Evolutionary conservation across 495 filamentous ascomycete genomes (phyloP), one percentile per base, ranked within the genome.

Genomic region (Aspergillus bertholletiae): DNA sequence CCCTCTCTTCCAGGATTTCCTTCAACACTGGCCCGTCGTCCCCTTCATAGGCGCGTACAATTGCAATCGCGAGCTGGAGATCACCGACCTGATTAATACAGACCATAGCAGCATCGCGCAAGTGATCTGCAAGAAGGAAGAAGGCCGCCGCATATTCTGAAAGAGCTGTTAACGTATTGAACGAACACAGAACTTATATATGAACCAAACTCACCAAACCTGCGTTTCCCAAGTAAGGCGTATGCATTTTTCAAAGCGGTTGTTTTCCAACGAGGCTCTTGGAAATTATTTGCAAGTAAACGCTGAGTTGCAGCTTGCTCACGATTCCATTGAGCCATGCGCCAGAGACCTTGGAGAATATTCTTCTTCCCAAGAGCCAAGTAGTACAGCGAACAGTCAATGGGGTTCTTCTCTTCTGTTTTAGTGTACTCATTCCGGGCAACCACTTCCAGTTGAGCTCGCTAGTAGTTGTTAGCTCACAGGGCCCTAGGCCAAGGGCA

Each of bases 171-270:
- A 66, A 51, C 7, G 37, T 45, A 21, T 22, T 15, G 13, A 15
- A 37, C 8, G 26, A 7, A 23, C 11, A 11, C 13, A 17, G 20
- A 51, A 21, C 34, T 5, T 15, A 18, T 7, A 40, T 12, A 3
- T 15, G 11, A 18, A 3, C 57, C 17, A 21, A 7, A 50, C 80
- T 58, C 71, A 92, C 89, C 88, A 70, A 95, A 96, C 62, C 94
- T 80, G 34, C 88, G 84, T 71, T 91, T 94, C 40, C 92, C 93
- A 65, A 97, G 85, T 53, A 99, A 67, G n/a, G 93, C 92, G 70
- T 96, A 99, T 2, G 94, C 94, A 64, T 99, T 99, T 71, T 99
- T 99, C 53, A 95, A 68, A 11, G 95, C 94, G 3, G 90, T 85
- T 2, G 89, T 96, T 72, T 83, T 88, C 91, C 94, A 96, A 57